phyloP scores from a whole-genome alignment of 108 stramenopile species.

The Cylindrotheca closterium region DNA sequence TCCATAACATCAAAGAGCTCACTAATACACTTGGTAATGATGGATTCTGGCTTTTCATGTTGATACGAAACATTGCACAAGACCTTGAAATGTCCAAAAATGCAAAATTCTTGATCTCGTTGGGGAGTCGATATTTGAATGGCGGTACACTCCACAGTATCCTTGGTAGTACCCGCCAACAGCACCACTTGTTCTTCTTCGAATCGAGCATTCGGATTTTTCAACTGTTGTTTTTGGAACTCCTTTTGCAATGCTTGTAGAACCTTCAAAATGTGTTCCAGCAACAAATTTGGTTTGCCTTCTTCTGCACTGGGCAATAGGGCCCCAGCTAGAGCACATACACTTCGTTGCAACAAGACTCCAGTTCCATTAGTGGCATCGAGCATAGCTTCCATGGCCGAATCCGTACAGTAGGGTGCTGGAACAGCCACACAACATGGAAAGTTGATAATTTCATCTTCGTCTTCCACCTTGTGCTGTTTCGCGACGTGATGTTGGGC shows the following conservation, averaged over 20 bases:
- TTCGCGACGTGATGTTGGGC: conserved; percentile 54
- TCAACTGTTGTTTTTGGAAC: conserved; percentile 22
- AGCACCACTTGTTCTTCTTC: conserved; percentile 43
- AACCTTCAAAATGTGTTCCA: conserved; percentile 23
- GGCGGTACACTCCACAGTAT: conserved; percentile 52
- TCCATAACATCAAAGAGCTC: conserved; percentile 60
- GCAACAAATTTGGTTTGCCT: conserved; percentile 25
- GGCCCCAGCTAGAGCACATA: conserved; percentile 65
- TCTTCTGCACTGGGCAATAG: conserved; percentile 35
- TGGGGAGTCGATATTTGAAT: conserved; percentile 43
- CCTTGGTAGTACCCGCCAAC: conserved; percentile 39
- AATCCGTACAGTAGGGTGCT: conserved; percentile 61
- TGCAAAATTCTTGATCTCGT: conserved; percentile 14
- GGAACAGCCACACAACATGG: conserved; percentile 77
- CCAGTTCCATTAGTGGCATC: conserved; percentile 60
- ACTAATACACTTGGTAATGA: conserved; percentile 46
- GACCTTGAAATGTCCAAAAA: conserved; percentile 54
- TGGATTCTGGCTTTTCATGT: conserved; percentile 44
- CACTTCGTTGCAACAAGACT: conserved; percentile 63
- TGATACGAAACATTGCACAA: conserved; percentile 52
- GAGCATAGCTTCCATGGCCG: conserved; percentile 57
- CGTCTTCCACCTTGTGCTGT: conserved; percentile 34
- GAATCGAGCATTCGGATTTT: conserved; percentile 36
- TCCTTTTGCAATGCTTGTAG: conserved; percentile 26
- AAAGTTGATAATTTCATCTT: conserved; percentile 43